Evolutionary conservation across 139 green algal genomes (phyloP), one percentile per base, ranked within the genome.

Genomic region (Ulvella scutata): DNA sequence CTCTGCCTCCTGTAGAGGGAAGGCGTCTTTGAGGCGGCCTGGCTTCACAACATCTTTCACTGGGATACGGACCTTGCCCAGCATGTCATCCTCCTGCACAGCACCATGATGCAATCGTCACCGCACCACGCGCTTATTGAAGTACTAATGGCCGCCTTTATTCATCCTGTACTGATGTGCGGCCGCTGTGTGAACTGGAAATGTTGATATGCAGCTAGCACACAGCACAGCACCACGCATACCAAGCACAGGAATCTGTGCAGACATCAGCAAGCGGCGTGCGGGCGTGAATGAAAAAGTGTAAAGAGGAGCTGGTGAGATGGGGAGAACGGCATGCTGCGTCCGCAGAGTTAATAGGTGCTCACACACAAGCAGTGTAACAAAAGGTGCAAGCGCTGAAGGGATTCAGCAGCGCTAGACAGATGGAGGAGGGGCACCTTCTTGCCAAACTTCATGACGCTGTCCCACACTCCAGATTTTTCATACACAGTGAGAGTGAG

Each of bases 21-120:
- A 92, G 3, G 77, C 79, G 67, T 92, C 87, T 67, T 86, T 82
- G 43, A 92, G 44, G 9, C 44, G 43, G 21, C 78, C 79, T 43
- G 90, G 90, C 43, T 84, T 80, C n/a, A 84, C 85, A 4, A 90
- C 80, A 35, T 90, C 85, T 10, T 61, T 36, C 0, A 92, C 80
- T 0, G 80, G 77, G 43, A 92, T 80, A 26, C 61, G 75, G 31
- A 90, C 61, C 61, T 76, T 77, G 20, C 87, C 87, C 20, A 92
- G 76, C 67, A 79, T 35, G 51, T 79, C 51, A 75, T 83, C 80
- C 60, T 81, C 61, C 43, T 84, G 73, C 72, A 81, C 59, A 38
- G 6, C 28, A 51, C 34, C 13, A 34, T n/a, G 37, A 61, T 20
- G 20, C 43, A 61, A 61, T 21, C 43, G 21, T 61, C 21, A 21